Conservation (phyloP, 495 filamentous ascomycete genomes). For the Neurospora sublineolata region DNA sequence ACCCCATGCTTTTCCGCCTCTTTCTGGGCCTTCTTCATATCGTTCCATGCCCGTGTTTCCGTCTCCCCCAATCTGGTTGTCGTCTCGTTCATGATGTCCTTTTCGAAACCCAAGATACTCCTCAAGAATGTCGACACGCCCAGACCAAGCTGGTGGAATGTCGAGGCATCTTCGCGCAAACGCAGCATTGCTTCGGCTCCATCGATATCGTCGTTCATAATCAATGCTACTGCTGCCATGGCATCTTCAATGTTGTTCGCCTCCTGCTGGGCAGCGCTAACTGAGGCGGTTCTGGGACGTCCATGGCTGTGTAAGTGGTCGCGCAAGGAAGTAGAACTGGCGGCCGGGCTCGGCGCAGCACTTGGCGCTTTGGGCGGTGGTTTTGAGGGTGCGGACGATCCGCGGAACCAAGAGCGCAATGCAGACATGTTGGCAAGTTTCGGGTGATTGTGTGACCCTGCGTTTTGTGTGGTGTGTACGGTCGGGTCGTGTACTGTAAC, state of each 20-base stretch:
- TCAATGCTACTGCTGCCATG: conserved; percentile 38
- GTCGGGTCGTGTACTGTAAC: background rate
- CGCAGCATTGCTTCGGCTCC: conserved; percentile 66
- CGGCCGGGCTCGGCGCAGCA: conserved; percentile 13
- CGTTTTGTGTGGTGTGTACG: background rate
- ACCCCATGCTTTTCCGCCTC: conserved; percentile 27
- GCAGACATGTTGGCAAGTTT: conserved; percentile 10
- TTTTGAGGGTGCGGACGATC: conserved; percentile 14
- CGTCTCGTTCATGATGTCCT: conserved; percentile 86
- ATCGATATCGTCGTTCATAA: conserved; percentile 92
- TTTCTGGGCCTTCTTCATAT: conserved; percentile 62
- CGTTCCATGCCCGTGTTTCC: conserved; percentile 66
- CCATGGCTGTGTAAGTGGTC: conserved; percentile 4
- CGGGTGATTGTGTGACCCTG: background rate
- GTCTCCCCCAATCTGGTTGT: conserved; percentile 60
- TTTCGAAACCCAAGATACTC: conserved; percentile 85
- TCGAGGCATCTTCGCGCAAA: conserved; percentile 59
- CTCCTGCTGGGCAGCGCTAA: conserved; percentile 14
- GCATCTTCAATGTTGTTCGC: conserved; percentile 36
- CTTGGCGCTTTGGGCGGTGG: conserved; percentile 8
- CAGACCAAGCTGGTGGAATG: conserved; percentile 82
- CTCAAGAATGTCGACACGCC: conserved; percentile 75
- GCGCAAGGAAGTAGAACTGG: conserved; percentile 8
- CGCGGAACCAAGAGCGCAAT: conserved; percentile 23
- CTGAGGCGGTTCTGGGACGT: conserved; percentile 16